phyloP scores from a whole-genome alignment of 148 eudicot species.

The Chenopodium album region DNA sequence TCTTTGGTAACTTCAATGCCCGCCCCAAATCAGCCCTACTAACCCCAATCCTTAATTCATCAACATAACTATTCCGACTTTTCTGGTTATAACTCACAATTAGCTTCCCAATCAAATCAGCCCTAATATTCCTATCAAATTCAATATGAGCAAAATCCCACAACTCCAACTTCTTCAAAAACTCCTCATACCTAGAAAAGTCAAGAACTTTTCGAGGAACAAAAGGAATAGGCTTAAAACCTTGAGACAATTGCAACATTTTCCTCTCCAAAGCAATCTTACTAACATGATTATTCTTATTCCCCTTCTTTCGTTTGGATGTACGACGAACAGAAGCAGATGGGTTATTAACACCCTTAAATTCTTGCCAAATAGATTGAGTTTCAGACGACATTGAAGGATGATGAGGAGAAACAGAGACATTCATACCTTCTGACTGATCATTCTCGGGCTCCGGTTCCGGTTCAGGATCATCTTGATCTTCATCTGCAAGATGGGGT shows the following conservation, averaged over 20 bases:
- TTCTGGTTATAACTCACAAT: conserved; percentile 41
- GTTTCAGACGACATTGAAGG: background rate
- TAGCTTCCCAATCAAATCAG: conserved; percentile 56
- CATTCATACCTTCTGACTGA: conserved; percentile 26
- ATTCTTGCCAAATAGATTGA: background rate
- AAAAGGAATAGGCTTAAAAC: conserved; percentile 64
- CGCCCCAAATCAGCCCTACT: conserved; percentile 59
- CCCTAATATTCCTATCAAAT: conserved; percentile 49
- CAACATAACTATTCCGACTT: conserved; percentile 39
- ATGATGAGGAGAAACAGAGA: conserved; percentile 17
- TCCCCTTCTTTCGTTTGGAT: conserved; percentile 41
- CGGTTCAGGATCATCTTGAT: conserved; percentile 14
- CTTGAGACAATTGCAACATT: conserved; percentile 31
- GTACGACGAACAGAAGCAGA: conserved; percentile 23
- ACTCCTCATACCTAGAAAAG: conserved; percentile 45
- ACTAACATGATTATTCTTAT: conserved; percentile 8
- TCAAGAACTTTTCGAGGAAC: conserved; percentile 43
- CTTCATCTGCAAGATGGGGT: background rate
- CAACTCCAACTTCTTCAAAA: conserved; percentile 53
- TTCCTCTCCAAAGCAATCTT: conserved; percentile 44
- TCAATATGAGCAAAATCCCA: conserved; percentile 76
- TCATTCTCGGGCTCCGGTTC: conserved; percentile 21
- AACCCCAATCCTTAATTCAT: conserved; percentile 42
- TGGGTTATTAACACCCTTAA: conserved; percentile 13
- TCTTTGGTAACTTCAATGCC: conserved; percentile 56